Base-by-base conservation (phyloP, 2,329 filamentous ascomycete species). In the Fusarium multiceps region DNA sequence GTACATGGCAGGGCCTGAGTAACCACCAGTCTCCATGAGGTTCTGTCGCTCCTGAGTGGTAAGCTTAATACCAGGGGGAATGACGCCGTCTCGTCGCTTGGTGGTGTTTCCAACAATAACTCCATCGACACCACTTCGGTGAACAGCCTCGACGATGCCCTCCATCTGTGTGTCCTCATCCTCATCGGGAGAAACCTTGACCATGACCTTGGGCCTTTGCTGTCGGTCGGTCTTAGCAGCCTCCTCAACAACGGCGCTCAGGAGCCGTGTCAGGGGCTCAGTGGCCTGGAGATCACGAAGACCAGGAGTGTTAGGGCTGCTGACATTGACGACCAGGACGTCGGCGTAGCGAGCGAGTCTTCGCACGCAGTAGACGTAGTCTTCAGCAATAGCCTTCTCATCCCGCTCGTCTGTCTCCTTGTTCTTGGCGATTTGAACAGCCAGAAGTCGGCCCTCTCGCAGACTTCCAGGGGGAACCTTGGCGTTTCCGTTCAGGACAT, bases 21-120 rank as follows among this genome's bases (percentile, higher is more conserved):
- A 97, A 2, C 96, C 95, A 28, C 96, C 94, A 21, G 90, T 90
- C 81, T 98, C 93, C 60, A 86, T 84, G 32, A 98, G 80, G 3
- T 90, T 86, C 63, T 83, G 81, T 71, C 89, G 85, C 77, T 99
- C 95, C 68, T 87, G 84, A 3, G 83, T 75, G 0, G 90, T 87
- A 27, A 97, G 84, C 34, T 83, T 79, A 69, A 91, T 87, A 27
- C 91, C 90, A 25, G 86, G 81, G 1, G 94, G 91, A 1, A 95
- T 78, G 4, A 94, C 82, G 6, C 89, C 90, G 0, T 90, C 87
- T 45, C 96, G 87, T 70, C 90, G 88, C 81, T 96, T 97, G 4
- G 96, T 99, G 0, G 96, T 99, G 83, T 99, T 99, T 13, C 95
- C 96, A 6, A 99, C 95, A 67, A 99, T 98, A 37, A 99, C 89